Evolutionary conservation across 177 flowering plant species (phyloP), one percentile per base, ranked within the genome.

Genomic region (Vitis hybrid): DNA sequence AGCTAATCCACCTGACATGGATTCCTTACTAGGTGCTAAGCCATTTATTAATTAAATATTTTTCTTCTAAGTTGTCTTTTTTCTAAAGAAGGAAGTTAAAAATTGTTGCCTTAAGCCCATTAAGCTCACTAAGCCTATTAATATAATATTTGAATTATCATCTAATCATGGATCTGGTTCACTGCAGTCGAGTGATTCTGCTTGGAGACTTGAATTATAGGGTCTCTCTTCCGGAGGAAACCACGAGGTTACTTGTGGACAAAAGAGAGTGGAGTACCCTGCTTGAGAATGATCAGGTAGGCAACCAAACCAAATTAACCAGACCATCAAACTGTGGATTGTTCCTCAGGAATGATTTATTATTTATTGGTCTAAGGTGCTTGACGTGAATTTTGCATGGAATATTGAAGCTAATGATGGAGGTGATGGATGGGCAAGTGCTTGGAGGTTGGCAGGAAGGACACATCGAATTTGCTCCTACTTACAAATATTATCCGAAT

Each of bases 381-480:
- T 52, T 16, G 18, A 33, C 18, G 11, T 61, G 31, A 12, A 29
- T 22, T 55, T n/a, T 48, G 2, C 1, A 9, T 33, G 53, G 8
- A 65, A 55, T 26, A 20, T 82, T 39, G 67, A 68, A 84, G 87
- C 76, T 84, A 22, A 72, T 58, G 45, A 77, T 57, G 74, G 86
- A 83, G 78, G 72, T 77, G 20, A 69, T 62, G 75, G 62, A 71
- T 7, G 87, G 87, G 3, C 77, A 79, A 58, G 77, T 81, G 33
- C 83, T 92, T 51, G 71, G 81, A 72, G 91, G 87, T 33, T 92
- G 97, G 97, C 74, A 85, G 1, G 97, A 92, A 80, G 87, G 89
- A 22, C 16, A 2, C 3, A 85, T 92, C 16, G 64, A 77, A 20
- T 92, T 90, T 57, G 80, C 90, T 15, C 97, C 97, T 0, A 92